Evolutionary conservation across 1,284 basidiomycete genomes (phyloP), one percentile per base, ranked within the genome.

Genomic region (Hemileia vastatrix): DNA sequence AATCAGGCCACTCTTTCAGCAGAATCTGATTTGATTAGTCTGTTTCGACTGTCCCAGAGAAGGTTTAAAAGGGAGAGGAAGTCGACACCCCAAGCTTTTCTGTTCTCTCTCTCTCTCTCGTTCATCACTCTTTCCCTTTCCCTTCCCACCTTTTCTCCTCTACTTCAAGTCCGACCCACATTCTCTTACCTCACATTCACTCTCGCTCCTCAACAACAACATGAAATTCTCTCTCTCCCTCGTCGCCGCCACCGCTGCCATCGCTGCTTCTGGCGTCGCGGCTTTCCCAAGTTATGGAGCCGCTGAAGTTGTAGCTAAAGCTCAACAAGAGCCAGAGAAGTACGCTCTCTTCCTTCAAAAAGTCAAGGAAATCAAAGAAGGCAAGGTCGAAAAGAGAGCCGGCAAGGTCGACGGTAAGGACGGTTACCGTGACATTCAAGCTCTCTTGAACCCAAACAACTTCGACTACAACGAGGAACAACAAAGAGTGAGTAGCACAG

Each of bases 401-500:
- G 45, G 36, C 36, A 40, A 40, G 15, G 36, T 40, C 36, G 36
- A 40, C 36, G 36, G 36, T 11, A 40, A 40, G 36, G 36, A 31
- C 56, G 50, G 54, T 27, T 36, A 65, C 19, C 67, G 68, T 11
- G 57, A 52, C 49, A 57, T 68, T 27, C 58, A 62, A 19, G 62
- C 68, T 23, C 51, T 70, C 50, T 66, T 70, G 47, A 24, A 69
- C 48, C 68, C 68, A 11, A 63, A 55, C 45, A 63, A 54, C 27
- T 69, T 69, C 67, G 66, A 69, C 62, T 70, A 57, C 64, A 64
- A 70, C 44, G 61, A 50, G 3, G 6, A 68, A 33, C 65, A 63
- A 59, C 68, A 70, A 57, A 40, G 36, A 40, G 36, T 40, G 36
- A 40, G 36, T 40, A 27, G 27, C 27, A 27, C 27, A 27, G 36